Evolutionary conservation across 1,139 yeast species (phyloP).

Genomic region (Yamadazyma spencermartinsiae): DNA sequence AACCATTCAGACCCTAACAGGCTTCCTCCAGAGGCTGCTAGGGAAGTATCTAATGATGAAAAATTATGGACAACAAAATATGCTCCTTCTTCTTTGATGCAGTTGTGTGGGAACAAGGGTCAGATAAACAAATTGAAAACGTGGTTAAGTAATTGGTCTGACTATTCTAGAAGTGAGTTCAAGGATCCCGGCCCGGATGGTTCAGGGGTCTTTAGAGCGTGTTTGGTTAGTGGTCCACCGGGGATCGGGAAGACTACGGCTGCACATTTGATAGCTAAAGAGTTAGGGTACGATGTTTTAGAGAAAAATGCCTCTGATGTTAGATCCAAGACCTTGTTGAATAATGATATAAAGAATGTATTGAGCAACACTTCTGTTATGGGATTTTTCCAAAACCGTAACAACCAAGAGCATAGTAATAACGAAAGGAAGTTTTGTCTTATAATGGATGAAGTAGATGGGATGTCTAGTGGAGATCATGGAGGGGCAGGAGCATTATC

Average conservation of each 20-base stretch:
- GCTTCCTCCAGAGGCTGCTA: constrained; percentile 20
- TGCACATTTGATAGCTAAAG: constrained; percentile 70
- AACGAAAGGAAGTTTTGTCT: constrained; percentile 63
- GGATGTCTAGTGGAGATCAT: constrained; percentile 98
- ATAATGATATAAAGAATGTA: constrained; percentile 66
- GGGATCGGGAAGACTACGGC: constrained; percentile 84
- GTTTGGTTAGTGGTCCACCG: constrained; percentile 82
- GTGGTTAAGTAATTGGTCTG: constrained; percentile 84
- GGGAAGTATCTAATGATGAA: constrained; percentile 45
- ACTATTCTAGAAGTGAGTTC: constrained; percentile 55
- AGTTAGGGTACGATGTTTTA: constrained; percentile 67
- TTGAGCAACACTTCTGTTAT: constrained; percentile 80
- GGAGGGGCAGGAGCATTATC: constrained; percentile 98
- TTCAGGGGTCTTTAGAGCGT: constrained; percentile 71
- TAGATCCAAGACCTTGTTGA: constrained; percentile 75
- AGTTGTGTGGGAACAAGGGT: constrained; percentile 90
- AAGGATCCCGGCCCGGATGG: constrained; percentile 60
- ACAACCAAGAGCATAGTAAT: constrained; percentile 22
- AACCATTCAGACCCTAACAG: constrained; percentile 6
- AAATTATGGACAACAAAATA: constrained; percentile 90
- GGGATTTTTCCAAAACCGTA: constrained; percentile 63
- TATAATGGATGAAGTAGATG: constrained; percentile 99
- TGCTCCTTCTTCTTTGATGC: constrained; percentile 75
- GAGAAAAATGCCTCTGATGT: constrained; percentile 89
- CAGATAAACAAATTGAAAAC: constrained; percentile 60